Conservation (phyloP, 768 basidiomycete genomes). For the Hypholoma sublateritium region DNA sequence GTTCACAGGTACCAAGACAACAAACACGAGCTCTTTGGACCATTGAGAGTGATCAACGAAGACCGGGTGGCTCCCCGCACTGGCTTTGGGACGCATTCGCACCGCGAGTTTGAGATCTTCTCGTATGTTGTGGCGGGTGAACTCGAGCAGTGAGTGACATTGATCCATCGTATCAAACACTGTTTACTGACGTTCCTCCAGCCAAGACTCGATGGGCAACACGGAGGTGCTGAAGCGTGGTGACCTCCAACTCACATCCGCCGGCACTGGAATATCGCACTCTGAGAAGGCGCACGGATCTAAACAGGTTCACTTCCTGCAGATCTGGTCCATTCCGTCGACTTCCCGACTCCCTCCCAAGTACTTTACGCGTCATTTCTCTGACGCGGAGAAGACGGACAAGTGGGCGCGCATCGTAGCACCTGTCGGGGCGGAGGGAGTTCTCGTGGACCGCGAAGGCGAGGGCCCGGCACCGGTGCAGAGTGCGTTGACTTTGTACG, state of each 20-base stretch:
- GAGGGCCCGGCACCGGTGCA: slow-evolving; percentile 82
- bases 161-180: background rate
- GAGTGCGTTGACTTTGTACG: slow-evolving; percentile 66
- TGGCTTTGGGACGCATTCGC: slow-evolving; percentile 86
- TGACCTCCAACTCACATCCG: slow-evolving; percentile 87
- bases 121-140: slow-evolving; percentile 80
- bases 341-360: slow-evolving; percentile 57
- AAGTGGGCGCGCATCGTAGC: slow-evolving; percentile 76
- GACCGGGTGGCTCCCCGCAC: slow-evolving; percentile 74
- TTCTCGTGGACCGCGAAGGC: slow-evolving; percentile 61
- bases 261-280: slow-evolving; percentile 91
- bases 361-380: slow-evolving; percentile 88
- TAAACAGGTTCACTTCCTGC: slow-evolving; percentile 48
- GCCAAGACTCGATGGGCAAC: slow-evolving; percentile 92
- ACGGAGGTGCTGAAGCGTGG: slow-evolving; percentile 87
- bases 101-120: slow-evolving; percentile 90
- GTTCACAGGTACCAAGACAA: slow-evolving; percentile 56
- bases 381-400: slow-evolving; percentile 79
- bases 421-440: slow-evolving; percentile 58
- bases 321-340: slow-evolving; percentile 51
- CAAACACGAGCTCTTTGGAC: slow-evolving; percentile 60
- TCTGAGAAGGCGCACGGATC: slow-evolving; percentile 51
- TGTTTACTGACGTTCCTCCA: slow-evolving; percentile 23
- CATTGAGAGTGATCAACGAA: slow-evolving; percentile 90
- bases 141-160: slow-evolving; percentile 69